Percentiles rank a stretch among this genome's conserved stretches.
Conservation (phyloP, 106 monocot species). For the Phalaenopsis equestris region DNA sequence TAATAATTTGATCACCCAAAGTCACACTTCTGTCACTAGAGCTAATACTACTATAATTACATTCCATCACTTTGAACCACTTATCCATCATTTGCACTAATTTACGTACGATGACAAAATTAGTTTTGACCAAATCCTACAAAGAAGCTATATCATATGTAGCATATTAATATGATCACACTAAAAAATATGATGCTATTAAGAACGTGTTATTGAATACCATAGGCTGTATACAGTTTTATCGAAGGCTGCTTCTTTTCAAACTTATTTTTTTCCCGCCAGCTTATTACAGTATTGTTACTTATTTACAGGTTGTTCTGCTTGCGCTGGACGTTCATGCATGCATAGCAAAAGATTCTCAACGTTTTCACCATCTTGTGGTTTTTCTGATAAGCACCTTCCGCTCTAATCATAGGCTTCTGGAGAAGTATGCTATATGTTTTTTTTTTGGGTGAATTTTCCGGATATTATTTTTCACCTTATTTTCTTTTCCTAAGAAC, state of each 20-base stretch:
- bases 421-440: conserved; percentile 17
- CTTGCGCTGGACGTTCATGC: conserved; percentile 25
- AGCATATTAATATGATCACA: too few relatives aligned
- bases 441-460: not conserved
- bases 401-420: conserved; percentile 14
- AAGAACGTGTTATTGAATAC: not conserved
- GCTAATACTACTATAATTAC: too few relatives aligned
- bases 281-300: not conserved
- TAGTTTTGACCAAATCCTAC: too few relatives aligned
- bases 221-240: not conserved
- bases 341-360: conserved; percentile 28
- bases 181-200: too few relatives aligned
- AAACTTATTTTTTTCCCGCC: not conserved
- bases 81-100: too few relatives aligned
- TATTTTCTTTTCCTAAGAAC: not conserved
- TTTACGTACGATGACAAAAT: too few relatives aligned
- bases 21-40: too few relatives aligned
- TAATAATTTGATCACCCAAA: too few relatives aligned
- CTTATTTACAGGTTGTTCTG: conserved; percentile 23
- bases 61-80: too few relatives aligned
- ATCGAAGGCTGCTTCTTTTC: not conserved
- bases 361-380: conserved; percentile 21
- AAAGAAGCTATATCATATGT: too few relatives aligned
- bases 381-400: conserved; percentile 19
- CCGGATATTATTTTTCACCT: not conserved